Evolutionary conservation across 108 stramenopile genomes (phyloP).

Genomic region (Bacterosira constricta): DNA sequence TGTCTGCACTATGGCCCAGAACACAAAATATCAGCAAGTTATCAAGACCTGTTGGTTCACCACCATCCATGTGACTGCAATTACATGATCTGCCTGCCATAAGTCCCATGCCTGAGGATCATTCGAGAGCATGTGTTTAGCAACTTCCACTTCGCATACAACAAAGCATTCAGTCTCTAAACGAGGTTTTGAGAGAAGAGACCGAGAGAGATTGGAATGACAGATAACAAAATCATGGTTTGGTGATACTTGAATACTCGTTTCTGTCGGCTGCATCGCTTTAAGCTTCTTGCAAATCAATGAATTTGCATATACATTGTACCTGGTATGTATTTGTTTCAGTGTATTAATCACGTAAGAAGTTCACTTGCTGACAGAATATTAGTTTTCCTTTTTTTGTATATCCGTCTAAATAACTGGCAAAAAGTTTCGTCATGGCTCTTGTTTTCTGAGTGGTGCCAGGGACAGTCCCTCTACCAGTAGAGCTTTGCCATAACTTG

Average conservation of each 20-base stretch:
- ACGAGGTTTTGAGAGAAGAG: not conserved
- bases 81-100: constrained; percentile 89
- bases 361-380: not conserved
- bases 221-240: not conserved
- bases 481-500: too few relatives aligned
- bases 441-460: too few relatives aligned
- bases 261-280: constrained; percentile 65
- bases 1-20: constrained; percentile 71
- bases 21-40: constrained; percentile 82
- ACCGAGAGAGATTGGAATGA: not conserved
- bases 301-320: constrained; percentile 55
- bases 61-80: constrained; percentile 82
- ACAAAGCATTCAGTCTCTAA: constrained; percentile 59
- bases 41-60: constrained; percentile 64
- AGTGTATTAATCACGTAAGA: constrained; percentile 8
- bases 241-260: constrained; percentile 1
- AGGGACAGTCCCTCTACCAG: too few relatives aligned
- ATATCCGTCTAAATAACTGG: too few relatives aligned
- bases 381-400: too few relatives aligned
- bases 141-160: constrained; percentile 68
- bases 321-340: constrained; percentile 27
- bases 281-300: constrained; percentile 59
- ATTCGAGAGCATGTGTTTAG: constrained; percentile 53
- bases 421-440: too few relatives aligned
- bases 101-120: constrained; percentile 74